phyloP scores from a whole-genome alignment of 1,284 basidiomycete genomes.

The Termitomyces sp. region DNA sequence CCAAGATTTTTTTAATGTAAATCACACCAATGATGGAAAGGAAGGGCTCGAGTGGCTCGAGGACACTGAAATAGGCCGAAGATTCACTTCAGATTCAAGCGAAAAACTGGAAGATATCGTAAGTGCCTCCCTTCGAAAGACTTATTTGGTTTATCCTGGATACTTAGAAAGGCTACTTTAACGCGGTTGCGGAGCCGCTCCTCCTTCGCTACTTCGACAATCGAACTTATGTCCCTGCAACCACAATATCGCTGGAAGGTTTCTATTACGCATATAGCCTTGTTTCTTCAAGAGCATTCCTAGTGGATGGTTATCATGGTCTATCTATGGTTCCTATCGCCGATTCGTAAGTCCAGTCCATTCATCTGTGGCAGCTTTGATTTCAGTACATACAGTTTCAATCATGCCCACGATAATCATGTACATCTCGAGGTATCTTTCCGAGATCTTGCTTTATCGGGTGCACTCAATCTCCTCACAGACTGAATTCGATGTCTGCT shows the following conservation, averaged over 20 bases:
- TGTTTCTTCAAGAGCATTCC: conserved; percentile 83
- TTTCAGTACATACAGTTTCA: conserved; percentile 58
- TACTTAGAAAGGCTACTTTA: conserved; percentile 15
- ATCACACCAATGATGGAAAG: conserved; percentile 29
- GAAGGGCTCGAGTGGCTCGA: conserved; percentile 40
- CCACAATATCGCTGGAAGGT: conserved; percentile 35
- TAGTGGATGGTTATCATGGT: conserved; percentile 82
- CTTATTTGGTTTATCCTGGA: not conserved
- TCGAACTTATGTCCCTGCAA: not conserved
- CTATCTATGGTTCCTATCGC: conserved; percentile 87
- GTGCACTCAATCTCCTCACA: conserved; percentile 24
- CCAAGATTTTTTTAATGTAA: conserved; percentile 19
- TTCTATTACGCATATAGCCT: conserved; percentile 75
- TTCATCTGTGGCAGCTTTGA: conserved; percentile 1
- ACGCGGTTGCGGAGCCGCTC: conserved; percentile 18
- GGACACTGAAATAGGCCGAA: conserved; percentile 40
- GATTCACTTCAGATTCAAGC: conserved; percentile 18
- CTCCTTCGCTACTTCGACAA: not conserved
- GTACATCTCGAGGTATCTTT: conserved; percentile 68
- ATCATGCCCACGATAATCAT: conserved; percentile 72
- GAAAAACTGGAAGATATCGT: conserved; percentile 22
- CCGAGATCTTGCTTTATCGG: not conserved
- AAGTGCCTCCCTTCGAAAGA: conserved; percentile 9
- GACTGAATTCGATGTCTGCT: conserved; percentile 83
- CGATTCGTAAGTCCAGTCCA: conserved; percentile 60